A percentile compares a stretch with the other conserved stretches of the same genome.
Evolutionary conservation across 192 early-diverging fungal genomes (phyloP).

Genomic region (Entophlyctis luteolus): DNA sequence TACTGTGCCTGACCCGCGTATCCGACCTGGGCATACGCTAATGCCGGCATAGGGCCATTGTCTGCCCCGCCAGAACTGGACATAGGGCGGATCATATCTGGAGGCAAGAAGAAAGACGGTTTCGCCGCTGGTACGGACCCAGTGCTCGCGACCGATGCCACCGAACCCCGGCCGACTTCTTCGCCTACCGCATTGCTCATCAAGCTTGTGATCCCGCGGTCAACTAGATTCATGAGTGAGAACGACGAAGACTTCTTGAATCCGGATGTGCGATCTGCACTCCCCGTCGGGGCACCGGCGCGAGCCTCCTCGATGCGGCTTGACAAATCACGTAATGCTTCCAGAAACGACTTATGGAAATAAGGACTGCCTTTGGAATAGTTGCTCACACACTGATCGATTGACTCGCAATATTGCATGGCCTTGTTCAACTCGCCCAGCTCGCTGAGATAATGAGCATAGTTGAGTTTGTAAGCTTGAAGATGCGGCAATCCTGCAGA

Average conservation of each 20-base stretch:
- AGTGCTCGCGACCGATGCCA: background rate
- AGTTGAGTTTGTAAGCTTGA: conserved; percentile 81
- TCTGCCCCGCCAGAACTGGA: background rate
- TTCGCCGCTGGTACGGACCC: background rate
- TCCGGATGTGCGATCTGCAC: conserved; percentile 22
- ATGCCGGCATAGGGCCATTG: background rate
- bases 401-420: conserved; percentile 69
- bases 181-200: conserved; percentile 64
- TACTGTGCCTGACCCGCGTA: background rate
- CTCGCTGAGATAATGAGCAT: conserved; percentile 80
- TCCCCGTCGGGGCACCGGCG: conserved; percentile 45
- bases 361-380: conserved; percentile 76
- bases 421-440: conserved; percentile 72
- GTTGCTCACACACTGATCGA: conserved; percentile 67
- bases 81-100: conserved; percentile 24
- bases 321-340: conserved; percentile 68
- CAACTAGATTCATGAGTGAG: conserved; percentile 45
- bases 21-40: background rate
- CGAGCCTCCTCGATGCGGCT: conserved; percentile 53
- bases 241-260: background rate
- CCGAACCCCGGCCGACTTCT: background rate
- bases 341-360: conserved; percentile 67
- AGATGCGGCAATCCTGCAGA: conserved; percentile 74
- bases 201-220: conserved; percentile 58
- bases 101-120: conserved; percentile 17